Base-by-base conservation (phyloP, 2,329 filamentous ascomycete species). In the Blumeriella jaapii region DNA sequence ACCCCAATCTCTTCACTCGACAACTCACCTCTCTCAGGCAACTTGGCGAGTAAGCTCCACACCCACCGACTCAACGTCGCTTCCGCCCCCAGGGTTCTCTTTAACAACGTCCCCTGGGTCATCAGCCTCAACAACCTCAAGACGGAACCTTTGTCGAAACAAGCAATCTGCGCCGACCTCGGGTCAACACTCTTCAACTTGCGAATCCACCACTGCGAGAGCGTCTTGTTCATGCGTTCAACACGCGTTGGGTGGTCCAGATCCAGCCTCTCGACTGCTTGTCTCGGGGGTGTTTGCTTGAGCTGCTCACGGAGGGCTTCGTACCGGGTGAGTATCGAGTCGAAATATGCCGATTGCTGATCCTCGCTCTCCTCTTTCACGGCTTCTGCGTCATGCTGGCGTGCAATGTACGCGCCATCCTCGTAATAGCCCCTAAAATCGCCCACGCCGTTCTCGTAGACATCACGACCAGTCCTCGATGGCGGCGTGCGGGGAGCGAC, bases 41-140 rank as follows among this genome's bases (percentile, higher is more conserved):
- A 67, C 38, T 76, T 71, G 2, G 82, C 84, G 28, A 95, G 63
- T 38, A 94, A 59, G 0, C 80, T 77, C 87, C 86, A 95, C 3
- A 83, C 64, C 89, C 89, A 96, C 11, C 75, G 69, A 40, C 84
- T 86, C 4, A 82, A 75, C 30, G 77, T 70, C 48, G 72, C 69
- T 16, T 73, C 65, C 18, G 85, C 62, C 18, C 68, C 65, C 14
- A 64, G n/a, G 69, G 71, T 31, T 68, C 69, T 29, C 67, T 69
- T 34, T 80, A 67, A 32, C 8, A 50, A n/a, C 41, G 73, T 74
- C 34, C 74, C 73, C 12, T 68, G 66, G 17, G 80, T 62, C n/a
- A 82, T 60, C 34, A 87, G 64, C 16, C 69, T 60, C 24, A 94
- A 55, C 19, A 89, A 64, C 22, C 71, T 67, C 31, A 89, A 60